Conservation (phyloP, 2,329 filamentous ascomycete genomes). For the Epicoccum sorghinum region DNA sequence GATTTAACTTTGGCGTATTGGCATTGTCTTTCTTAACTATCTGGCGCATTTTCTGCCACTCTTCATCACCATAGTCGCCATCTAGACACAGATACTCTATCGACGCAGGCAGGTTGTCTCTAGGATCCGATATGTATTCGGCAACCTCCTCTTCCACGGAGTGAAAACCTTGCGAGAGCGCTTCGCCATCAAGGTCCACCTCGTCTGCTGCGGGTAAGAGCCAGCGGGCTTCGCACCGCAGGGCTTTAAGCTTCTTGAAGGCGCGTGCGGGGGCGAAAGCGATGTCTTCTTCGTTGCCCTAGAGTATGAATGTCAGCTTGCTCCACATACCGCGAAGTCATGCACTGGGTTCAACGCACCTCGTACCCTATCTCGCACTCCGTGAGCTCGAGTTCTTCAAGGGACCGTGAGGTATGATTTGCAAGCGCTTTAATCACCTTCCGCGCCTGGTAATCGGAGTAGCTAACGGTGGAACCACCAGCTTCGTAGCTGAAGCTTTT, state of each 20-base stretch:
- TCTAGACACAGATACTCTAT: not conserved
- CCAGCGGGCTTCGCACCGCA: constrained; percentile 4
- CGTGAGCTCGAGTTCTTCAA: constrained; percentile 10
- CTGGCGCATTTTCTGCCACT: too few species aligned
- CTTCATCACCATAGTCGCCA: too few species aligned
- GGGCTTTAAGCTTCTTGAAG: constrained; percentile 5
- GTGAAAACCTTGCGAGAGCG: not conserved
- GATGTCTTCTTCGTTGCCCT: constrained; percentile 1
- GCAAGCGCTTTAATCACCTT: constrained; percentile 12
- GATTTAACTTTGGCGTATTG: too few species aligned
- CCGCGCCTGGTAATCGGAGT: constrained; percentile 12
- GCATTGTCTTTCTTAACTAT: too few species aligned
- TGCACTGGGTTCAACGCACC: not conserved
- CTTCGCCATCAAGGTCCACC: not conserved
- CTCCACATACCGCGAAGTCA: not conserved
- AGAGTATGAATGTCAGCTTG: not conserved
- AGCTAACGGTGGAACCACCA: constrained; percentile 4
- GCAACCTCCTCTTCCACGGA: not conserved
- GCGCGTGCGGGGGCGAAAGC: not conserved
- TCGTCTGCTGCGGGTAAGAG: not conserved
- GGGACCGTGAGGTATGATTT: constrained; percentile 8
- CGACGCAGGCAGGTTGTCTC: not conserved
- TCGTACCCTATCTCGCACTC: not conserved
- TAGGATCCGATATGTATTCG: not conserved
- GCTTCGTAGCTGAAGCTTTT: constrained; percentile 18